phyloP scores from a whole-genome alignment of 1,284 basidiomycete species.

The Rhodofomes roseus region DNA sequence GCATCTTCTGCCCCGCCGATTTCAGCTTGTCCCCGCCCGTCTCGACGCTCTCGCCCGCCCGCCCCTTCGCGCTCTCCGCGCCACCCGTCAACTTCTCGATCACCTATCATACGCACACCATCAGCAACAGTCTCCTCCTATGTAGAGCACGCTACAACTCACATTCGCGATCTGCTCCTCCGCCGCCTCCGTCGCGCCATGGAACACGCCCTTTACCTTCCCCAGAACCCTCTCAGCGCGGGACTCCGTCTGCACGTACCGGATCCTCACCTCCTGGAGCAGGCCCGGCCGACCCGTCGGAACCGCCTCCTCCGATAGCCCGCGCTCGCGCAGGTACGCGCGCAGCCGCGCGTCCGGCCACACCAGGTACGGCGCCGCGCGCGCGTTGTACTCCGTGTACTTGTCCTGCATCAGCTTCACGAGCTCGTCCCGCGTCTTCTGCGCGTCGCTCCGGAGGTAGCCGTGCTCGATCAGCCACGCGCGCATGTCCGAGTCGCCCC shows the following conservation, averaged over 20 bases:
- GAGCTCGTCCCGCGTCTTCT: slow-evolving; percentile 72
- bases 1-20: slow-evolving; percentile 14
- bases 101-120: slow-evolving; percentile 22
- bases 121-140: background rate
- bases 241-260: slow-evolving; percentile 58
- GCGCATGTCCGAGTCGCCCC: slow-evolving; percentile 78
- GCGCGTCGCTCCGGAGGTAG: slow-evolving; percentile 63
- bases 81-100: slow-evolving; percentile 43
- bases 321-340: slow-evolving; percentile 74
- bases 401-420: slow-evolving; percentile 64
- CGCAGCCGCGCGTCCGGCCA: slow-evolving; percentile 90
- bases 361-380: slow-evolving; percentile 63
- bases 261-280: slow-evolving; percentile 76
- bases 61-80: slow-evolving; percentile 29
- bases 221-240: slow-evolving; percentile 54
- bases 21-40: slow-evolving; percentile 12
- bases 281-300: slow-evolving; percentile 66
- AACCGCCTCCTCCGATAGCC: slow-evolving; percentile 63
- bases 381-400: slow-evolving; percentile 43
- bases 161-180: slow-evolving; percentile 58
- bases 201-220: slow-evolving; percentile 58
- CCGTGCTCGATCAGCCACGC: slow-evolving; percentile 77
- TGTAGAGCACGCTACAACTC: background rate
- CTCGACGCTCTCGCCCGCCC: slow-evolving; percentile 22
- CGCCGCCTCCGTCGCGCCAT: slow-evolving; percentile 58